Evolutionary conservation across 2,329 filamentous ascomycete genomes (phyloP), one percentile per base, ranked within the genome.

Genomic region (Sporothrix schenckii): DNA sequence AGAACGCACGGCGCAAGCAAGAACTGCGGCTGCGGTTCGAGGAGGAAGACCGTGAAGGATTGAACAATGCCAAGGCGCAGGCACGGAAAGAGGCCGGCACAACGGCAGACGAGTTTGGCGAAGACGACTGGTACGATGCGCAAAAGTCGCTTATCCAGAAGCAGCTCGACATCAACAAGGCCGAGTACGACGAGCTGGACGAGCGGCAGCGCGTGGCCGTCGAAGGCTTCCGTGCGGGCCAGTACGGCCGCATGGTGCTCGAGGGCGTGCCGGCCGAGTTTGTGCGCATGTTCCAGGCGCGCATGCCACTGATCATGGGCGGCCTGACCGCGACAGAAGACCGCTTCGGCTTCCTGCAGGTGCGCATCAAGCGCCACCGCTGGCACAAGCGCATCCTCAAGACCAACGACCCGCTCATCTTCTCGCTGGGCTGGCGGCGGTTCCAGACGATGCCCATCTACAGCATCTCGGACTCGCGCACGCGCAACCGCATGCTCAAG

Each of bases 381-480:
- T 99, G 96, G 96, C 95, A 99, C 83, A 97, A 97, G 87, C 97
- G 95, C 84, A 98, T 98, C 75, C 85, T 99, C 75, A 99, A 99
- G 84, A 98, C 93, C 47, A 97, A 97, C 78, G 95, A 99, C 77
- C 96, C 95, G 19, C 86, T 99, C 67, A 97, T 99, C 78, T 95
- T 99, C 84, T 97, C 94, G 1, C 86, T 99, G 56, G 95, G 95
- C 54, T 99, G 95, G 95, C 87, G 95, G 66, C 88, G 95, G 72
- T 99, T 99, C 84, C 95, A 98, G 81, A 90, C 91, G 6, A 84
- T 95, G 75, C 94, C 94, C 21, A 89, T 97, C 72, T 99, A 97
- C 87, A 95, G 91, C 81, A 97, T 95, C 70, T 95, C 92, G 30
- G 95, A 98, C 80, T 97, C 92, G 72, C 89, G 95, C 75, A 96